Evolutionary conservation across 1,284 basidiomycete species (phyloP), one percentile per base, ranked within the genome.

Genomic region (Ceraceosorus guamensis): DNA sequence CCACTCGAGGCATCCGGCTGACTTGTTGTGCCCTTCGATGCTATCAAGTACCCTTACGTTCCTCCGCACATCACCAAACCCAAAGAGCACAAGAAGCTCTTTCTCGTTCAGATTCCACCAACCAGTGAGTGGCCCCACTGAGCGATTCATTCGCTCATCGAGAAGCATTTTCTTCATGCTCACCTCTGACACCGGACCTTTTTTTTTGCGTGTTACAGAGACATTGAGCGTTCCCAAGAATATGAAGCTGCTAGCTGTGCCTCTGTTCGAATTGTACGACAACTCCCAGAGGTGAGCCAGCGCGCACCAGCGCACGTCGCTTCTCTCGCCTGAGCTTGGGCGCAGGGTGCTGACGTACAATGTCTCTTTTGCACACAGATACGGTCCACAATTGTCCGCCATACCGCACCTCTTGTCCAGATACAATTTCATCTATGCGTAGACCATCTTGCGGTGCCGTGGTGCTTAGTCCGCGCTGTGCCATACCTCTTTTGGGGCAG

Each of bases 81-180:
- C 7, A 98, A 97, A 78, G 93, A 98, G 77, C 89, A 89, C 81
- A 97, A 96, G 80, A 95, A 92, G 76, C 82, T 96, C 48, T 97
- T 89, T 79, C 81, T 97, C 46, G 89, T 97, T 5, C 88, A 93
- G 70, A 88, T 97, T 84, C 91, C 93, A 1, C 87, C 91, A 71
- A 83, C 85, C 62, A 93, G 92, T 95, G 62, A 68, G 88, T 83
- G 7, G 41, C 33, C 46, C 45, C 41, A 1, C 8, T 45, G n/a
- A n/a, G n/a, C n/a, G n/a, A n/a, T n/a, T n/a, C n/a, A n/a, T n/a
- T 32, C 24, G 31, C 32, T 37, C 45, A 8, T 13, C 10, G n/a
- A 2, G 5, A 5, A 11, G 8, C 46, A 18, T 39, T 8, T 4
- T 44, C 32, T 5, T 13, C 30, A 34, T 30, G 8, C 41, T 43